phyloP scores from a whole-genome alignment of 129 eudicot genomes.

The Glebionis coronaria region DNA sequence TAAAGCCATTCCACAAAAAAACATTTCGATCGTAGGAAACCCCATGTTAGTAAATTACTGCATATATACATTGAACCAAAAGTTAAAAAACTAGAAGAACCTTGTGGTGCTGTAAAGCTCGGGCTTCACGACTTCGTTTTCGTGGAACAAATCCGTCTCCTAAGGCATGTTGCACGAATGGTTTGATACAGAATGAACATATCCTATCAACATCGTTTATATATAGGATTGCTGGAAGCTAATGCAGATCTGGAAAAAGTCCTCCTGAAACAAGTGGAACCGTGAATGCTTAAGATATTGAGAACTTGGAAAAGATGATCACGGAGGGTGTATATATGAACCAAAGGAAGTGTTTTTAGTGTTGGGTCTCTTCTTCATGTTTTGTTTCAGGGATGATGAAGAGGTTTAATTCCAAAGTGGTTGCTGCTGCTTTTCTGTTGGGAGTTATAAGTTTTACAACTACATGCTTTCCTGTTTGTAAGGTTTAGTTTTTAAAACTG shows the following conservation, averaged over 20 bases:
- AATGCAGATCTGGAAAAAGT: constrained; percentile 30
- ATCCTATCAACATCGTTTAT: neutral
- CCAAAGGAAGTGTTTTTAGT: constrained; percentile 15
- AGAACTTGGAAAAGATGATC: constrained; percentile 11
- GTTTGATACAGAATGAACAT: neutral
- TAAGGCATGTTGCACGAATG: too few species aligned
- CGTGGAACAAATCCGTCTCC: neutral
- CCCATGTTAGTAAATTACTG: too few species aligned
- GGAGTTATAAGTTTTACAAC: too few species aligned
- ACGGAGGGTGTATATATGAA: neutral
- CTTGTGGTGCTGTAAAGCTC: neutral
- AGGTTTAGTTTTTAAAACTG: neutral
- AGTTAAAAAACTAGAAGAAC: neutral
- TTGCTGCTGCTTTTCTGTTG: neutral
- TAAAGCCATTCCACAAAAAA: too few species aligned
- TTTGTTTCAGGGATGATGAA: too few species aligned
- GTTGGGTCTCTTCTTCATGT: too few species aligned
- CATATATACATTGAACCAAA: neutral
- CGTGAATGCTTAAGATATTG: constrained; percentile 2
- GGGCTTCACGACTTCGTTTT: neutral
- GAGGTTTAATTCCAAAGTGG: too few species aligned
- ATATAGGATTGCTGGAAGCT: constrained; percentile 1
- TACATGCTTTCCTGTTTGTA: too few species aligned
- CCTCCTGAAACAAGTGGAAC: constrained; percentile 12
- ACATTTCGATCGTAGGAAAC: neutral